Evolutionary conservation across 257 asterid species (phyloP), one percentile per base, ranked within the genome.

Genomic region (Nicotiana paniculata): DNA sequence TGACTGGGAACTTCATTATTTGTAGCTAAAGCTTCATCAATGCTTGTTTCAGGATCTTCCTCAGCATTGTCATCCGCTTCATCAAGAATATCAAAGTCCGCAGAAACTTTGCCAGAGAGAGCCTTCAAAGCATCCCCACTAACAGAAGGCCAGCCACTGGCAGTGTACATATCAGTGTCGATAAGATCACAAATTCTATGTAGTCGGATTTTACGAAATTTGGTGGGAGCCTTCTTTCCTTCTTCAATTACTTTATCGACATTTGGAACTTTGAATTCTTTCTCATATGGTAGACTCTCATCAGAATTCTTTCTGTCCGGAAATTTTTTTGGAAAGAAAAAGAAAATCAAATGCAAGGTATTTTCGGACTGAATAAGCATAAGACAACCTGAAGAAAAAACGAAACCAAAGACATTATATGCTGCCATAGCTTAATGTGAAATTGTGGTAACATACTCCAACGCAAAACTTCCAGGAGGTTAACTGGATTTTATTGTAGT

Each of bases 61-160:
- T 89, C 94, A 46, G 86, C 88, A 64, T 54, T 87, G 30, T 85
- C 90, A 66, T 82, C 90, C 17, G 62, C 83, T 67, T 89, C 96
- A 85, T 89, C 91, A 67, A 87, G 72, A 81, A 91, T 81, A 77
- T 91, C 94, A 86, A 84, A 87, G 79, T 94, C 97, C 7, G 93
- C 92, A 82, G 98, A 92, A 85, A 91, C 92, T 87, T 90, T 94
- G 82, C 95, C 96, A 54, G 99, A 93, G 85, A 96, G 95, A 86
- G 79, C 85, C 88, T 88, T 96, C 87, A 96, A 87, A 86, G 89
- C 92, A 86, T 90, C 95, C 58, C 98, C 98, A 81, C 98, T 85
- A 65, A 91, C 90, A 68, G 98, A 94, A 76, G 99, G 99, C 99
- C 99, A 96, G 76, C 99, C 99, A 82, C 97, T 93, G 48, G 95